These are phyloP conservation scores for Fraxinus paxiana DNA, from an alignment of 305 asterid species.

Conservation along the genomic window DNA sequence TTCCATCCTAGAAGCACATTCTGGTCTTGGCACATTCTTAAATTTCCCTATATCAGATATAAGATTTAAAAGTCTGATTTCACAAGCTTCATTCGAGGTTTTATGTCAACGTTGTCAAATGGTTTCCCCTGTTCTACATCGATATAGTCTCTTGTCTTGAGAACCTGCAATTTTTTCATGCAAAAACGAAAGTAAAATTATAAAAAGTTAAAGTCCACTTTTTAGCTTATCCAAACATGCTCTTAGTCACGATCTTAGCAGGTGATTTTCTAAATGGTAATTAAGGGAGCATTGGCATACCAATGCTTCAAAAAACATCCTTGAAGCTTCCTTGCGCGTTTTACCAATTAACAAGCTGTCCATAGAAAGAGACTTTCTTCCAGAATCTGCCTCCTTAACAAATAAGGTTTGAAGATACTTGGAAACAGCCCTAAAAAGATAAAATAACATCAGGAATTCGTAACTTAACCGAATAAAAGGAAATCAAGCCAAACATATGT, in stretches of 20 bases:
- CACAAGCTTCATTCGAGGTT: constrained; percentile 56
- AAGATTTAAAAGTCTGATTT: constrained; percentile 34
- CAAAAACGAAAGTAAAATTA: background rate
- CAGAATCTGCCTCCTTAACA: constrained; percentile 59
- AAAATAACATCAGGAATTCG: background rate
- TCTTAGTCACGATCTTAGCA: background rate
- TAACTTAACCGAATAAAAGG: background rate
- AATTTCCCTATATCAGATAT: background rate
- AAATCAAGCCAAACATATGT: background rate
- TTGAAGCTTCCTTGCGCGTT: constrained; percentile 91
- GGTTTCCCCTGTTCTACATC: constrained; percentile 65
- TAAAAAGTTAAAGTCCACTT: background rate
- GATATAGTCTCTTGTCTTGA: constrained; percentile 77
- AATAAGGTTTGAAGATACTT: constrained; percentile 77
- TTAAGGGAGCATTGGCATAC: constrained; percentile 32
- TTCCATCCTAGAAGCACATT: constrained; percentile 6
- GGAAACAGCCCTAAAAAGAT: constrained; percentile 71
- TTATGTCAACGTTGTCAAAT: constrained; percentile 46
- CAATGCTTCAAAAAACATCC: constrained; percentile 51
- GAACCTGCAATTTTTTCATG: constrained; percentile 44
- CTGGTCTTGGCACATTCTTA: background rate
- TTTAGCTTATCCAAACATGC: background rate
- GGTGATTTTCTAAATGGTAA: background rate
- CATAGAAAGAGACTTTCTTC: constrained; percentile 55
- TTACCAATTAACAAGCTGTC: constrained; percentile 66